Base-by-base conservation (phyloP, 345 rosid genomes). In the Pistacia atlantica region DNA sequence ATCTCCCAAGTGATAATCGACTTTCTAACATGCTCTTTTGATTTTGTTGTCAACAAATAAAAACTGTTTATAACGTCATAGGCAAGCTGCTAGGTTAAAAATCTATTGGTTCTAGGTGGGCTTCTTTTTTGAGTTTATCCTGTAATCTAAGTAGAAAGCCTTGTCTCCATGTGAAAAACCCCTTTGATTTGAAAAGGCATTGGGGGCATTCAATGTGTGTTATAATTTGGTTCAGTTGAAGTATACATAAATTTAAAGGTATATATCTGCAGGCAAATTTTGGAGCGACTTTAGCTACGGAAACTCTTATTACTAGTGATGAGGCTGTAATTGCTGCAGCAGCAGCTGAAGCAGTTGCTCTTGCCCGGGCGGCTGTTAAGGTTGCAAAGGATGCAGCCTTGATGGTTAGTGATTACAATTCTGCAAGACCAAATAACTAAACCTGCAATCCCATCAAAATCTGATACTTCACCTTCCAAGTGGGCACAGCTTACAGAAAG, bases 341-440 rank as follows among this genome's bases (percentile, higher is more conserved):
- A 49, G 93, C 98, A 42, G 91, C 96, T 46, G 98, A 96, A 88
- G 99, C 97, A 28, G 84, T 96, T 65, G 85, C 95, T 78, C 98
- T 96, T 81, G 98, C 97, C 65, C 89, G 91, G 80, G 93, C 97
- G 48, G 98, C 99, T 69, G 86, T 88, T 80, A 89, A 88, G 84
- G 83, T 91, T 82, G 97, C 98, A 0, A 92, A 90, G 84, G 98
- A 93, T 81, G 98, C 92, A 10, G 91, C 86, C 12, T 75, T 84
- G 64, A 74, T 91, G 84, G 81, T 74, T 67, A 81, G 84, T 71
- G 85, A 77, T 62, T 33, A 70, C 73, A 75, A 75, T 72, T 82
- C 89, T 46, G 35, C 71, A 51, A 80, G 78, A 62, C 69, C 66
- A 38, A 83, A 82, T 75, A 63, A 63, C 22, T 69, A 72, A 78